A percentile compares a stretch with the other conserved stretches of the same genome.
phyloP scores from a whole-genome alignment of 352 stramenopile species.

The Globisporangium acanthophoron region DNA sequence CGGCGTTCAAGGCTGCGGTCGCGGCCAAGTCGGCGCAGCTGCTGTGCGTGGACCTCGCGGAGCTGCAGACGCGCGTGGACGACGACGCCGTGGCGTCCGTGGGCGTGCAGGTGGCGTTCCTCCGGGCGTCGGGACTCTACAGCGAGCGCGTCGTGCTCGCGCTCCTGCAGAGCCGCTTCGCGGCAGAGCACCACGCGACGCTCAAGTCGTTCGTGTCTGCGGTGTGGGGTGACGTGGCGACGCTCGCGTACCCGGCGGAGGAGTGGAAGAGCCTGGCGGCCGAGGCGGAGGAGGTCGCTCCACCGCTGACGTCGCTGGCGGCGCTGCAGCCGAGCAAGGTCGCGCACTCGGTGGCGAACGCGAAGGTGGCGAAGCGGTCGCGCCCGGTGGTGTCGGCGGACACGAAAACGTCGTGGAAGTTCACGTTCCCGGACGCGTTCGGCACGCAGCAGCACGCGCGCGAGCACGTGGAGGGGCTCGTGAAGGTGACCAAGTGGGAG shows the following conservation, averaged over 20 bases:
- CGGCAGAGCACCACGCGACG: constrained; percentile 29
- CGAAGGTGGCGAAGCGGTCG: constrained; percentile 31
- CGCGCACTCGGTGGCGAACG: constrained; percentile 26
- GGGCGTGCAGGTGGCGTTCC: constrained; percentile 50
- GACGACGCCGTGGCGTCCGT: constrained; percentile 43
- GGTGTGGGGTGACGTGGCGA: constrained; percentile 53
- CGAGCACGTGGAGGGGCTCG: constrained; percentile 66
- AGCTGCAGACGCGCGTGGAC: constrained; percentile 48
- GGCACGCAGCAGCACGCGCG: constrained; percentile 42
- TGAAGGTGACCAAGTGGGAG: constrained; percentile 73
- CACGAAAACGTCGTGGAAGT: constrained; percentile 59
- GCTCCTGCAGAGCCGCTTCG: constrained; percentile 42
- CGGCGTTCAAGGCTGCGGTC: constrained; percentile 47
- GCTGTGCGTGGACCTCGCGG: constrained; percentile 44
- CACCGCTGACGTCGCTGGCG: constrained; percentile 21
- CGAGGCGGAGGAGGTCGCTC: constrained; percentile 5
- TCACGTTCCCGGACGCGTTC: constrained; percentile 62
- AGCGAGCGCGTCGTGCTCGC: constrained; percentile 55
- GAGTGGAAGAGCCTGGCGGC: constrained; percentile 37
- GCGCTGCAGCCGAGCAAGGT: constrained; percentile 53
- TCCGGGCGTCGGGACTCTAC: constrained; percentile 50
- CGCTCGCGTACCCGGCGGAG: constrained; percentile 36
- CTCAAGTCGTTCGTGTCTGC: constrained; percentile 49
- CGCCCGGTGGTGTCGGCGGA: constrained; percentile 35
- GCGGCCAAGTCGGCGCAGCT: constrained; percentile 43